A percentile compares a stretch with the other conserved stretches of the same genome.
Conservation (phyloP, 176 grass and related monocot genomes). For the Oryza brachyantha region DNA sequence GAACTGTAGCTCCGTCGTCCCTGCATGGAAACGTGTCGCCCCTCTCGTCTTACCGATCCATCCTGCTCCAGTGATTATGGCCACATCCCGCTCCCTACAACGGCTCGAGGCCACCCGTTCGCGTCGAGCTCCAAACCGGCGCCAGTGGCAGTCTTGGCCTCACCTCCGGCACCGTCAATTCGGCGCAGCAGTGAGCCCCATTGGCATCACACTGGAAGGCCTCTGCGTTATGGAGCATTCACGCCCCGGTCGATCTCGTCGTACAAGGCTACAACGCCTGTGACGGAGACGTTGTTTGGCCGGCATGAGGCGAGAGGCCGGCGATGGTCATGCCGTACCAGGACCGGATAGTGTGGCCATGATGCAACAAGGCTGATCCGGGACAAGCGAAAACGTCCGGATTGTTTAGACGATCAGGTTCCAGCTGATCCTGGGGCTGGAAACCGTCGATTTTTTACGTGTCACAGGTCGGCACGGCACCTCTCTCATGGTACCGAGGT, state of each 20-base stretch:
- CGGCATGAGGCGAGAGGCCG: not conserved
- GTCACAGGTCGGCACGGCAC: not conserved
- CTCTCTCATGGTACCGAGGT: not conserved
- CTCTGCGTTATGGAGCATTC: not conserved
- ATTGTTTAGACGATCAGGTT: not conserved
- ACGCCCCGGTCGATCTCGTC: not conserved
- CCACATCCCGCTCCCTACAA: not conserved
- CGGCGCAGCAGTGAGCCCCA: not conserved
- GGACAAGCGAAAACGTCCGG: not conserved
- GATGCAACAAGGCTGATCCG: slow-evolving; percentile 1
- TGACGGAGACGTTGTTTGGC: not conserved
- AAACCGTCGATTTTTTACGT: too few relatives aligned
- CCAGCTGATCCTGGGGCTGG: not conserved
- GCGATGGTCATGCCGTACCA: not conserved
- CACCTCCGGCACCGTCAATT: not conserved
- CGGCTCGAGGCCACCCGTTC: not conserved
- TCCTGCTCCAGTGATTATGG: not conserved
- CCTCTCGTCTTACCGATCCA: not conserved
- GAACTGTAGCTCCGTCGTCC: not conserved
- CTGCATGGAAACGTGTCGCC: slow-evolving; percentile 25
- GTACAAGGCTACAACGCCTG: not conserved
- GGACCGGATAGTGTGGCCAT: not conserved
- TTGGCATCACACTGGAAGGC: not conserved
- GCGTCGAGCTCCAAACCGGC: not conserved
- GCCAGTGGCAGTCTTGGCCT: not conserved